phyloP scores from a whole-genome alignment of 2,329 filamentous ascomycete species.

The Neofusicoccum kwambonambiense region DNA sequence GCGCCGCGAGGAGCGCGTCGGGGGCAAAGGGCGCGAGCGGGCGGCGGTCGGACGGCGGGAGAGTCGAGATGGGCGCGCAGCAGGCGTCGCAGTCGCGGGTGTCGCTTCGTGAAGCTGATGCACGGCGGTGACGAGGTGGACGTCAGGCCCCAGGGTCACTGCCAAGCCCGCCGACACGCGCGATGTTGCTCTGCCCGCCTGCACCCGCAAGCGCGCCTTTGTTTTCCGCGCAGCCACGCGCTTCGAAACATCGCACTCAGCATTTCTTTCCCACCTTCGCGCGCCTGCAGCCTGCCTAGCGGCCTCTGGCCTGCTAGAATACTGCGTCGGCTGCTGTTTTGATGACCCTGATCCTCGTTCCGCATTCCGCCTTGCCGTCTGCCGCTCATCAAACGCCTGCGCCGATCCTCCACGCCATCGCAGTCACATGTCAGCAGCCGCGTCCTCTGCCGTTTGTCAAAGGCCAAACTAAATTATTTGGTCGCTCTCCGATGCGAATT shows the following conservation, averaged over 20 bases:
- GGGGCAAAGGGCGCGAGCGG: background rate
- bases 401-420: background rate
- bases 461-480: background rate
- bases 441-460: background rate
- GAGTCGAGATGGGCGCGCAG: slow-evolving; percentile 1
- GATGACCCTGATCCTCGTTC: background rate
- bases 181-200: background rate
- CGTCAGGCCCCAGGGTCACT: slow-evolving; percentile 14
- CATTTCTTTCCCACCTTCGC: background rate
- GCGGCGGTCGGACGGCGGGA: background rate
- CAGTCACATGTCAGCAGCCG: background rate
- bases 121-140: slow-evolving; percentile 13
- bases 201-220: background rate
- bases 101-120: slow-evolving; percentile 16
- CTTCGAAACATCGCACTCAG: background rate
- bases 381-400: slow-evolving; percentile 6
- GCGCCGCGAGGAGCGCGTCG: slow-evolving; percentile 6
- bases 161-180: background rate
- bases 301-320: background rate
- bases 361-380: background rate
- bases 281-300: background rate
- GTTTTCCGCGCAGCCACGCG: background rate
- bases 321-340: background rate
- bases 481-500: background rate
- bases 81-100: background rate